A percentile compares a stretch with the other conserved stretches of the same genome.
phyloP scores from a whole-genome alignment of 2,329 filamentous ascomycete species.

The Fusarium drepaniforme region DNA sequence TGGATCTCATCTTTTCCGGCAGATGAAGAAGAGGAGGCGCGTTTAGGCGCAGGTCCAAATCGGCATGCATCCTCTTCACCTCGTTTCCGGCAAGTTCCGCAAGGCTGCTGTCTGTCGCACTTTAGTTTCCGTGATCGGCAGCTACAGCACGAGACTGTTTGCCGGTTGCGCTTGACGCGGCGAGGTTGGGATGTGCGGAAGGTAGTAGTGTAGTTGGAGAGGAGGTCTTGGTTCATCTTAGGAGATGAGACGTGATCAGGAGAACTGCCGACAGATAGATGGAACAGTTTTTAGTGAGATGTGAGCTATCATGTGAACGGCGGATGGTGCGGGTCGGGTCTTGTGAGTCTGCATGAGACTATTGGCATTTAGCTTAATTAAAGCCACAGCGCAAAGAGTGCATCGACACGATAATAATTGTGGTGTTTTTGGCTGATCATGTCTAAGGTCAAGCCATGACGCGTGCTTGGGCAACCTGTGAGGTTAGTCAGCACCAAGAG shows the following conservation, averaged over 20 bases:
- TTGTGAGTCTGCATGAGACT: not conserved
- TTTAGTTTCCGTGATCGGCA: conserved; percentile 21
- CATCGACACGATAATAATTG: not conserved
- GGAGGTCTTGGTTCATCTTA: not conserved
- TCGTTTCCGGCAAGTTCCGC: conserved; percentile 8
- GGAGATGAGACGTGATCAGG: not conserved
- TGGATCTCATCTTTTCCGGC: not conserved
- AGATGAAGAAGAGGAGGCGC: not conserved
- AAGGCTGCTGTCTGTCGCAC: conserved; percentile 24
- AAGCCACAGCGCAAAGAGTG: not conserved
- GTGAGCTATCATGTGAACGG: not conserved
- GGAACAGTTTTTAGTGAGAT: not conserved
- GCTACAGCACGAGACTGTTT: conserved; percentile 4
- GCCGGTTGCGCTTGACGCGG: conserved; percentile 10
- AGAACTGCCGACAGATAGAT: not conserved
- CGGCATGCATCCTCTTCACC: not conserved
- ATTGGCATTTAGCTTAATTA: not conserved
- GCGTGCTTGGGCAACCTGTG: not conserved
- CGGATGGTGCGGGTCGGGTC: not conserved
- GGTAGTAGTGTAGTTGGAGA: not conserved
- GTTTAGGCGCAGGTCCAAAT: not conserved
- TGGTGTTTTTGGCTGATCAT: not conserved
- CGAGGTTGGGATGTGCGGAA: conserved; percentile 6
- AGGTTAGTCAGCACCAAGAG: not conserved
- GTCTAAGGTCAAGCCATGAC: not conserved